Base-by-base conservation (phyloP, 495 filamentous ascomycete species). In the Talaromyces nanjingensis region DNA sequence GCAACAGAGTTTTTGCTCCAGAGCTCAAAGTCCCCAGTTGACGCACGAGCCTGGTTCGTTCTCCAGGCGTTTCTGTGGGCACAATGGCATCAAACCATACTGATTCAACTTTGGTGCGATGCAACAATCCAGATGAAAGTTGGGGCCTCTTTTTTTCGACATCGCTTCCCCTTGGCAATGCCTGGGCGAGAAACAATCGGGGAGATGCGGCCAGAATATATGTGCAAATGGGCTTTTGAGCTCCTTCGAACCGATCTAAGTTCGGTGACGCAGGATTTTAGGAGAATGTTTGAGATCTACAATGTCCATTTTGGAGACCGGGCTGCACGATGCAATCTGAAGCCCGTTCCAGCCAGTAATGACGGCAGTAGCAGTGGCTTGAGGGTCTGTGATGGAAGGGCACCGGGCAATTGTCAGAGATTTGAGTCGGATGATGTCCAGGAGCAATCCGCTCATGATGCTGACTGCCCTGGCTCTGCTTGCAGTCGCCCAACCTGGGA, bases 181-280 rank as follows among this genome's bases (percentile, higher is more conserved):
- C 34, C 45, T 60, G 58, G 34, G 20, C 27, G 22, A 56, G 29
- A n/a, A 45, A 31, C 3, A 27, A 14, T 56, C 45, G 20, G n/a
- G 56, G 49, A 39, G 29, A 9, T 25, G 9, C 27, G 27, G 16
- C 18, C 11, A 64, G 60, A 34, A 6, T 67, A 62, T 59, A 59
- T 69, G 58, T 69, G 67, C 29, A 59, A 58, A 14, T 69, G 65
- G 67, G 67, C 67, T 33, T 69, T 67, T 65, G 64, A 67, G 49
- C 64, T 65, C 57, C 57, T 55, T 49, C 52, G 52, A 27, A 29
- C 22, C n/a, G 24, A 55, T 27, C 52, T 55, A 16, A 55, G 52
- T 8, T 29, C 52, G 52, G 25, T 55, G 14, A 55, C 52, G 22
- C 52, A 55, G 24, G 52, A 27, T 55, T 55, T 55, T 20, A 55